Base-by-base conservation (phyloP, 1,284 basidiomycete species). In the Takashimella koratensis region DNA sequence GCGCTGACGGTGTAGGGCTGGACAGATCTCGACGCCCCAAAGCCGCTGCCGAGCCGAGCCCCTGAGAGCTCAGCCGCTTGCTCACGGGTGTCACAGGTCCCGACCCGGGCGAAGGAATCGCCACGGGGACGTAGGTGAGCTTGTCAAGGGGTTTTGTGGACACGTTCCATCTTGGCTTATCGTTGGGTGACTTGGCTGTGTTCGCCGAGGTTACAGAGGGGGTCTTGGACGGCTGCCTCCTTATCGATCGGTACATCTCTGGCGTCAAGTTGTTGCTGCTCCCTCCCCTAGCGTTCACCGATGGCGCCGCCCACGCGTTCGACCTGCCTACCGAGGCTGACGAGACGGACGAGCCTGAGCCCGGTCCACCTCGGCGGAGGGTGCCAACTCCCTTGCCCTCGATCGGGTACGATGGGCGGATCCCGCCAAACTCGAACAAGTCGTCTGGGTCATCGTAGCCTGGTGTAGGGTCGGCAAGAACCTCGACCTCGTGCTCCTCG, bases 81-180 rank as follows among this genome's bases (percentile, higher is more conserved):
- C 53, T 57, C 5, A 58, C 51, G 5, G 60, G 58, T 19, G 58
- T 62, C 10, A 36, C 30, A 36, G 30, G 30, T 8, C 30, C 30
- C 10, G 30, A 36, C 8, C 30, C 30, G 16, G 30, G 30, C 30
- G 16, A 36, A 36, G 30, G 30, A 16, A 43, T n/a, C 10, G 42
- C 6, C 21, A 43, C 19, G 6, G 21, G 16, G 42, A 22, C 42
- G n/a, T n/a, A 43, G 10, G 13, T 43, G 11, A 22, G 20, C 11
- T 43, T 43, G 42, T 24, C 19, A 22, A 19, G 8, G 5, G 54
- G 50, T n/a, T 48, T 50, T 1, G 60, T 56, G 2, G 60, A 64
- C 2, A 52, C 27, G 25, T 68, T 66, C 69, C 69, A 71, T n/a
- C 60, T 53, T 10, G 69, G 64, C 42, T 53, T 55, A 4, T 64